A percentile compares a stretch with the other conserved stretches of the same genome.
Evolutionary conservation across 805 yeast genomes (phyloP).

Genomic region (Metschnikowia reukaufii): DNA sequence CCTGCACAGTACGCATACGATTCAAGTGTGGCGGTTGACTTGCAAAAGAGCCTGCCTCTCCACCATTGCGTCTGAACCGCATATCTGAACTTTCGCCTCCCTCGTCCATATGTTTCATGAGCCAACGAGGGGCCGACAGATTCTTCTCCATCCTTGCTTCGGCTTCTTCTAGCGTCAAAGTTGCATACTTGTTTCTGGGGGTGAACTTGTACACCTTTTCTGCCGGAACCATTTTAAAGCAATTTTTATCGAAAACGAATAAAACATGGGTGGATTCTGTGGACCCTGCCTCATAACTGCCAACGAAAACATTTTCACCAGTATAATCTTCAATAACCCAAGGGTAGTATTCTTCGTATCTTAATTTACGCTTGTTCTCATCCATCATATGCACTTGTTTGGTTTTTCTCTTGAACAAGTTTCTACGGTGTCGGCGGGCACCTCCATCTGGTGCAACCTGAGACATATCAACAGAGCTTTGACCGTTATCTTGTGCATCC

Average conservation of each 20-base stretch:
- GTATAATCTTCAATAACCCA: conserved; percentile 98
- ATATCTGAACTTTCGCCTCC: conserved; percentile 52
- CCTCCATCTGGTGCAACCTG: conserved; percentile 93
- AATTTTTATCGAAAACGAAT: conserved; percentile 79
- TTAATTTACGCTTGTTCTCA: conserved; percentile 75
- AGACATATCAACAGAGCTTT: conserved; percentile 47
- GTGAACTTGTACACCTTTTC: conserved; percentile 93
- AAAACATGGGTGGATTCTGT: conserved; percentile 79
- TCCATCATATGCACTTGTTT: conserved; percentile 79
- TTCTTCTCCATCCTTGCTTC: conserved; percentile 89
- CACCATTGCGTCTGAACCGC: conserved; percentile 38
- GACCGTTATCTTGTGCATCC: conserved; percentile 12
- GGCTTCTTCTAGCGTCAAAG: conserved; percentile 93
- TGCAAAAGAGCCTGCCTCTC: conserved; percentile 7
- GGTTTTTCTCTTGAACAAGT: conserved; percentile 71
- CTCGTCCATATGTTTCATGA: conserved; percentile 83
- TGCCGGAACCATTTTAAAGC: conserved; percentile 92
- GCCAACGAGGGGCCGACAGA: conserved; percentile 83
- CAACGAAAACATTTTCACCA: conserved; percentile 92
- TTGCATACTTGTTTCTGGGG: conserved; percentile 89
- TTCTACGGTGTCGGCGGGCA: conserved; percentile 61
- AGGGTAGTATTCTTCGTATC: conserved; percentile 96
- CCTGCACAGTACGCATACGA: conserved; percentile 44
- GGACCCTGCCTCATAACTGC: conserved; percentile 88
- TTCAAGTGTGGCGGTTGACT: conserved; percentile 2